Base-by-base conservation (phyloP, 768 basidiomycete genomes). In the Suillus variegatus region DNA sequence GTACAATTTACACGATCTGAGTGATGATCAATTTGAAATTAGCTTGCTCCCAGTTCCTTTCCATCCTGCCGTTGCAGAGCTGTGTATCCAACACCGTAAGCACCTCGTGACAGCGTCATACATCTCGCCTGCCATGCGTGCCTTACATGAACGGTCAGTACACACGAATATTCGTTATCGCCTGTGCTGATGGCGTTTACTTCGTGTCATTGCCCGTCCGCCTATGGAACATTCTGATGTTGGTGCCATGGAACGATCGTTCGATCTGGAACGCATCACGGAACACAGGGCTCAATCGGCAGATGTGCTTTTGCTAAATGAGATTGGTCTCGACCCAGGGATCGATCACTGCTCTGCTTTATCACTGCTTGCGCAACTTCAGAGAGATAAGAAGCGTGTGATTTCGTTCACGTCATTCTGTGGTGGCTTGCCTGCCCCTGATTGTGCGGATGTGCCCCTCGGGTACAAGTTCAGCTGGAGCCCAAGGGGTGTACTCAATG, bases 401-500 rank as follows among this genome's bases (percentile, higher is more conserved):
- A 72, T 83, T 0, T 89, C 91, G 0, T 97, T 97, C 75, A 87
- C 87, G 1, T 95, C 93, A 1, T 96, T 96, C 82, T 98, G 96
- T 64, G 96, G 96, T 1, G 96, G 96, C 1, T 81, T 98, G 5
- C 96, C 96, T 0, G 89, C 90, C 1, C 93, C 93, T 0, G 91
- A 91, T 25, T 77, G 73, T 9, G 70, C 77, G 10, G 76, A 81
- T 66, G 86, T 90, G 18, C 94, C 94, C 2, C 78, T 96, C 12
- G 84, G 89, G 22, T 95, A 97, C 72, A 97, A 95, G 73, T 95
- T 95, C 73, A 93, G 94, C 69, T 98, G 96, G 96, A 92, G 88
- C 58, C 95, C 96, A 0, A 82, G 88, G 64, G 95, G 94, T 6
- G 95, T 97, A 9, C 78, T 98, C 46, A 85, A 82, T 18, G 96